Percentiles rank a stretch among this genome's conserved stretches.
These are phyloP conservation scores for Hippophae gyantsensis DNA, from an alignment of 306 rosid species.

Conservation along the genomic window DNA sequence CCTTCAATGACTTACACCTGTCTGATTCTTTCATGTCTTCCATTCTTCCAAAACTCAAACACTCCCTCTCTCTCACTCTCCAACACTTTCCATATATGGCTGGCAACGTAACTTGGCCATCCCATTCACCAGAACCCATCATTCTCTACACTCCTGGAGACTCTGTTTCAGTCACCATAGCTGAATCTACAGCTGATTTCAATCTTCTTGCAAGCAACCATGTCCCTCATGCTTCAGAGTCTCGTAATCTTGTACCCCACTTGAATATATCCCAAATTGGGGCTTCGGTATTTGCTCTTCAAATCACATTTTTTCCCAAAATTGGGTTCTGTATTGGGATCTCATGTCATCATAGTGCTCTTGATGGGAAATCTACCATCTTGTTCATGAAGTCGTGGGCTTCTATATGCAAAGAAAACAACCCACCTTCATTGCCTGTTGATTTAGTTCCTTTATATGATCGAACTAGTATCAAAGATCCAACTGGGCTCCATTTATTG, in stretches of 20 bases:
- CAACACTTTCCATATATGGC: slow-evolving; percentile 42
- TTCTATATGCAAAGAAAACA: neutral
- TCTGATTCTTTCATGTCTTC: slow-evolving; percentile 1
- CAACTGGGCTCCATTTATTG: slow-evolving; percentile 1
- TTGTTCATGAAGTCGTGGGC: slow-evolving; percentile 22
- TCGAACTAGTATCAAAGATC: slow-evolving; percentile 12
- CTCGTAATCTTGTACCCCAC: slow-evolving; percentile 25
- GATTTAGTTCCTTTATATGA: neutral
- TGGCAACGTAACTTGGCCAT: slow-evolving; percentile 41
- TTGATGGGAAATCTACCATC: slow-evolving; percentile 36
- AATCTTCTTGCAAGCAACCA: slow-evolving; percentile 9
- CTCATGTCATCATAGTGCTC: slow-evolving; percentile 35
- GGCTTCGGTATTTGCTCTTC: slow-evolving; percentile 29
- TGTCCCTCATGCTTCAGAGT: slow-evolving; percentile 8
- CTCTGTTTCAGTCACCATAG: slow-evolving; percentile 27
- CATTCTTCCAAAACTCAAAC: slow-evolving; percentile 36
- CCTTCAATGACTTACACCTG: slow-evolving; percentile 2
- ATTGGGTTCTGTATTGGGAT: slow-evolving; percentile 37
- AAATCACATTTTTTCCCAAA: slow-evolving; percentile 33
- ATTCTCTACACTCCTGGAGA: slow-evolving; percentile 26
- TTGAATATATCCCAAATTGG: slow-evolving; percentile 16
- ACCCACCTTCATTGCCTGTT: neutral
- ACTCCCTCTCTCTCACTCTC: slow-evolving; percentile 56
- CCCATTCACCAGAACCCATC: slow-evolving; percentile 25
- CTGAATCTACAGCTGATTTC: slow-evolving; percentile 24